Base-by-base conservation (phyloP, 2,329 filamentous ascomycete genomes). In the Colletotrichum tabaci region DNA sequence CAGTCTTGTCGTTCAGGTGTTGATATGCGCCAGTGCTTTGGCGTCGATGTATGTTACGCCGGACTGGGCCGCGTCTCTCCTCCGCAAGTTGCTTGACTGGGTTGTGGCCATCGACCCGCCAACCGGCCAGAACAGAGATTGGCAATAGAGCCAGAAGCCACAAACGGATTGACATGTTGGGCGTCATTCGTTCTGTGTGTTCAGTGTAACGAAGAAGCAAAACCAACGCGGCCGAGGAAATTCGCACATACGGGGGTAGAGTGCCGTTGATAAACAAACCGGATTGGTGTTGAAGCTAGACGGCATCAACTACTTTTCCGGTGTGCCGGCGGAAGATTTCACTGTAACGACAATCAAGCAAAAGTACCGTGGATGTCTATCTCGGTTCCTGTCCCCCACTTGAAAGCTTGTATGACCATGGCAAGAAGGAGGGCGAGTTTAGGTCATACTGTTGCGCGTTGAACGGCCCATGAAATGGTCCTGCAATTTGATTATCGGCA, bases 11-110 rank as follows among this genome's bases (percentile, higher is more conserved):
- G 23, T 30, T 71, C 8, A 71, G 0, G 16, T 62, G 30, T 16
- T 80, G 67, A 8, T 66, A 61, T 0, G 56, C 42, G 2, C 30
- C 40, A 26, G 1, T 61, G 26, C n/a, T 49, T 15, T 57, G 46
- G 10, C 67, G 67, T 9, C 35, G 47, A 4, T 70, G 46, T 6
- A 70, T n/a, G 8, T 47, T 1, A 16, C 40, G 67, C 21, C 55
- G 67, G 0, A 12, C 30, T 2, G 46, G n/a, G 0, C n/a, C 26
- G 7, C 30, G 46, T 18, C 30, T 58, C 0, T 38, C 44, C 23
- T 66, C 62, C 9, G n/a, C 55, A 7, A 70, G 18, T n/a, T 55
- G 9, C 26, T 30, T 60, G 30, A 70, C 49, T 3, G 61, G 61
- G 16, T 70, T 61, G 13, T 53, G 13, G 9, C 62, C 53, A 12